Base-by-base conservation (phyloP, 257 asterid genomes). In the Capsicum chinense region DNA sequence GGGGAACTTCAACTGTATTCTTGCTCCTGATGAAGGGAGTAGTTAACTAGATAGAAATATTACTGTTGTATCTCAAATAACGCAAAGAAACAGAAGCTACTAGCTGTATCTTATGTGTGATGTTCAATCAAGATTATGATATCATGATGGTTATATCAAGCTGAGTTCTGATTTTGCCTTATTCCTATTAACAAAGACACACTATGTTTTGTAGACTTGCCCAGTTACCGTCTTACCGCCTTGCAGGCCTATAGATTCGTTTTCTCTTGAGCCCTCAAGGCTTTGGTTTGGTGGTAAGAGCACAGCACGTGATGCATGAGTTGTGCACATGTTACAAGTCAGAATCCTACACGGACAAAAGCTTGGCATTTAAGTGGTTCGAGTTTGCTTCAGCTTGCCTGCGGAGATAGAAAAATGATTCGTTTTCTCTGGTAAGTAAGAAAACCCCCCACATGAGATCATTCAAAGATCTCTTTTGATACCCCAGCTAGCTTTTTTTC, bases 391-490 rank as follows among this genome's bases (percentile, higher is more conserved):
- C 33, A 16, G 79, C 26, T 42, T 56, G 79, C 2, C 80, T 47
- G 0, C 3, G 59, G 17, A 71, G 39, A 71, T 47, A 11, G 33
- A 78, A 12, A 26, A 26, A n/a, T 79, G 67, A 74, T 73, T 83
- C 66, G 79, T 62, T 87, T 71, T 50, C 44, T 57, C 39, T 66
- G 33, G 58, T 26, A 56, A 56, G 59, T 64, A 76, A 67, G 79
- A 48, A 48, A 44, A 82, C 56, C 79, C 83, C 73, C 85, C 86
- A 54, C 86, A 10, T 15, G 54, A 85, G 88, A 88, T 83, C 88
- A 83, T 81, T 64, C 47, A 57, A 42, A 83, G 83, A 87, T 83
- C 86, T 79, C 68, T 17, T 79, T 79, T 83, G 14, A 80, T 6
- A 37, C n/a, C 35, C 83, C 66, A 80, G 52, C 15, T 81, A 9